Percentiles rank a stretch among this genome's conserved stretches.
phyloP scores from a whole-genome alignment of 768 basidiomycete genomes.

The Coprinopsis strossmayeri region DNA sequence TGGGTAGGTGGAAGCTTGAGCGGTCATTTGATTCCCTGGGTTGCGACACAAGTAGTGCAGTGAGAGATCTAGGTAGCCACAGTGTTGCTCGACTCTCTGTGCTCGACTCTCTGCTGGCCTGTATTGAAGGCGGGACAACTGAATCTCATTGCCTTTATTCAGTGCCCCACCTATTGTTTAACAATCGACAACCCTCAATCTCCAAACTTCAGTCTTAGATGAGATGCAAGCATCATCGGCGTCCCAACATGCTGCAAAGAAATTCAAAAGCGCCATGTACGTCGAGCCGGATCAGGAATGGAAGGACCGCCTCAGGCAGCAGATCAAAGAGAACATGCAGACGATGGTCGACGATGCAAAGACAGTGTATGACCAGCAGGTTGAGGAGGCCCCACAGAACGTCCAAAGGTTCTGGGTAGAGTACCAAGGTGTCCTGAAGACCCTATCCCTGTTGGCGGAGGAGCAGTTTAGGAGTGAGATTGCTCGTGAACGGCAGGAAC shows the following conservation, averaged over 20 bases:
- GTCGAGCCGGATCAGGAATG: conserved; percentile 50
- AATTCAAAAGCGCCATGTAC: conserved; percentile 24
- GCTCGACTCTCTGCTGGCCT: no score
- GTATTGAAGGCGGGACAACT: no score
- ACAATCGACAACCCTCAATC: no score
- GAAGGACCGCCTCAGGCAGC: conserved; percentile 37
- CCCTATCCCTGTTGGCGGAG: conserved; percentile 36
- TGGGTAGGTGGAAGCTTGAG: no score
- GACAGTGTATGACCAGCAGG: conserved; percentile 45
- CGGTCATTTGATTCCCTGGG: no score
- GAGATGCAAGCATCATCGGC: no score
- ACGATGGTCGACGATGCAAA: conserved; percentile 56
- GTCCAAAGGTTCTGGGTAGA: conserved; percentile 25
- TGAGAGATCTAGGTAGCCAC: no score
- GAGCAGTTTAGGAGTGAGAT: conserved; percentile 40
- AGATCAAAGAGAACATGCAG: conserved; percentile 42
- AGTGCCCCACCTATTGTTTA: no score
- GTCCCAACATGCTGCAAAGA: conserved; percentile 18
- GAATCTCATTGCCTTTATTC: no score
- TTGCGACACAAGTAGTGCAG: no score
- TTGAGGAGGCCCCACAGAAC: conserved; percentile 35
- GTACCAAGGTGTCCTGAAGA: conserved; percentile 34
- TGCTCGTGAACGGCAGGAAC: conserved; percentile 41
- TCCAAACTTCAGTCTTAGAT: no score
- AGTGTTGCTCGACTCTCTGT: no score